Percentiles rank a stretch among this genome's conserved stretches.
Evolutionary conservation across 257 asterid species (phyloP).

Genomic region (Fraxinus quadrangulata): DNA sequence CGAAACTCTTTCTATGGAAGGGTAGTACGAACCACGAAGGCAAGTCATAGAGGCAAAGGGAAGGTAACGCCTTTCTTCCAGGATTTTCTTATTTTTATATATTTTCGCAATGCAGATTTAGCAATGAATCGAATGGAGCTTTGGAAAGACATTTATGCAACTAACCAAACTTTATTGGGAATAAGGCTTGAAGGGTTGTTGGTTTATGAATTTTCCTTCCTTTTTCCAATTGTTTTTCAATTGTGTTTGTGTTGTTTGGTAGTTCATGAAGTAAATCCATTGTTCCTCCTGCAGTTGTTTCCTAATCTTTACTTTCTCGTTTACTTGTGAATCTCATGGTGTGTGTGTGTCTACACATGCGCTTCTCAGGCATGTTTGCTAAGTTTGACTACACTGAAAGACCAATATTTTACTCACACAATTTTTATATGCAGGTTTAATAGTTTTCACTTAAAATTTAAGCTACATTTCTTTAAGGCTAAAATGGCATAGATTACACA

Average conservation of each 20-base stretch:
- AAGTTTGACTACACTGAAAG: background rate
- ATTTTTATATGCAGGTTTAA: too few relatives aligned
- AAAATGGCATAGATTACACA: too few relatives aligned
- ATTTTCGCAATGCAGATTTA: background rate
- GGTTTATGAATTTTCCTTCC: background rate
- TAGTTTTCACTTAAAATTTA: too few relatives aligned
- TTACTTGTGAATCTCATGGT: too few relatives aligned
- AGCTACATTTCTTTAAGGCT: too few relatives aligned
- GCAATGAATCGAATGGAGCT: background rate
- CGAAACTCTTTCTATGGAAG: slow-evolving; percentile 25
- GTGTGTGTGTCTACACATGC: background rate
- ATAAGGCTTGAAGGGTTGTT: background rate
- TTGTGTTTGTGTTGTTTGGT: background rate
- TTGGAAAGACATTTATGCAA: background rate
- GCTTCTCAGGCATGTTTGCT: background rate
- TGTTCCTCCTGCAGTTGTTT: background rate
- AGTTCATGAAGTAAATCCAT: background rate
- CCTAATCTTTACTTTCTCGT: too few relatives aligned
- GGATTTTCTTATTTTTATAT: slow-evolving; percentile 22
- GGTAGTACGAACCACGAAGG: slow-evolving; percentile 27
- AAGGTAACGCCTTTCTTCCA: slow-evolving; percentile 76
- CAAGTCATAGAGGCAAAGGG: slow-evolving; percentile 75
- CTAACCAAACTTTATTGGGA: background rate
- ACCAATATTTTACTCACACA: too few relatives aligned
- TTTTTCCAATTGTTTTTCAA: background rate